Evolutionary conservation across 768 basidiomycete species (phyloP).

Genomic region (Auricularia heimuer): DNA sequence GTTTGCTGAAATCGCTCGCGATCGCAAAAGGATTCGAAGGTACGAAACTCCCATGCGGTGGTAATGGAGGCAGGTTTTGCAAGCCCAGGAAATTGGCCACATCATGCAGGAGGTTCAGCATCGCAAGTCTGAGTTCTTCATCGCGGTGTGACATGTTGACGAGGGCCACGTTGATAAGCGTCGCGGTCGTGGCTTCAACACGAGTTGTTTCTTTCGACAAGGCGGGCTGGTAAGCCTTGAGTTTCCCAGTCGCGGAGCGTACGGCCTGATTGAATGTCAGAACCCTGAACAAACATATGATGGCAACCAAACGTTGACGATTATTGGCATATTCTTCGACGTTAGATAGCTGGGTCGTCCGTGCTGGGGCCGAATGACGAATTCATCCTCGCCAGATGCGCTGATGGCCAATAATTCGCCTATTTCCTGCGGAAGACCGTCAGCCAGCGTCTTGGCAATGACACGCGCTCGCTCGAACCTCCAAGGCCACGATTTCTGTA

Average conservation of each 20-base stretch:
- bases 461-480: slow-evolving; percentile 8
- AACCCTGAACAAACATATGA: not conserved
- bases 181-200: slow-evolving; percentile 80
- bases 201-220: slow-evolving; percentile 55
- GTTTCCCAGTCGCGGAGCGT: slow-evolving; percentile 60
- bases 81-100: slow-evolving; percentile 1
- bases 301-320: slow-evolving; percentile 51
- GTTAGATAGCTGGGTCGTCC: slow-evolving; percentile 49
- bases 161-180: slow-evolving; percentile 75
- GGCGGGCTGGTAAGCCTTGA: slow-evolving; percentile 42
- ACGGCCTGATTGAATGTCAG: slow-evolving; percentile 40
- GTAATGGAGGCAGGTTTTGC: not conserved
- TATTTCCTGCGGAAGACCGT: slow-evolving; percentile 36
- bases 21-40: slow-evolving; percentile 58
- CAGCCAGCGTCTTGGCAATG: too few species aligned
- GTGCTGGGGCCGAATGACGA: slow-evolving; percentile 64
- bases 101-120: slow-evolving; percentile 55
- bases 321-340: slow-evolving; percentile 13
- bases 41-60: slow-evolving; percentile 49
- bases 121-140: slow-evolving; percentile 67
- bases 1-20: slow-evolving; percentile 57
- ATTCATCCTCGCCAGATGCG: slow-evolving; percentile 38
- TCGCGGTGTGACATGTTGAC: slow-evolving; percentile 67
- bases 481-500: slow-evolving; percentile 69
- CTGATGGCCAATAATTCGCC: slow-evolving; percentile 69